Percentiles rank a stretch among this genome's conserved stretches.
These are phyloP conservation scores for Dothidotthia symphoricarpi DNA, from an alignment of 2,329 filamentous ascomycete species.

Conservation along the genomic window DNA sequence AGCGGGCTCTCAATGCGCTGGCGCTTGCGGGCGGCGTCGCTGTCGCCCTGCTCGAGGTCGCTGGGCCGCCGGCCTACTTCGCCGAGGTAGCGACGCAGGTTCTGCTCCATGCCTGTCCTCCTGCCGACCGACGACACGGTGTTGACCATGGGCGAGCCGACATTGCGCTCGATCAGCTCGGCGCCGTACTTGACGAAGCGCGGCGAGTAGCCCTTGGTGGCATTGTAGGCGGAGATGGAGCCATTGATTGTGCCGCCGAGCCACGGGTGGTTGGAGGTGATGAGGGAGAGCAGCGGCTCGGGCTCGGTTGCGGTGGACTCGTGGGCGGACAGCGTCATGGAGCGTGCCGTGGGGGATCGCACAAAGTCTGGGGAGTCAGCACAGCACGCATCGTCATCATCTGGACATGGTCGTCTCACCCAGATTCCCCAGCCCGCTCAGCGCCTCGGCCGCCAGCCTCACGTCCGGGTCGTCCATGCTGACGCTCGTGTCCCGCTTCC, in stretches of 20 bases:
- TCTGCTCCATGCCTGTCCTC: slow-evolving; percentile 82
- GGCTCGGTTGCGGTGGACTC: slow-evolving; percentile 52
- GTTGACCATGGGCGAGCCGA: slow-evolving; percentile 77
- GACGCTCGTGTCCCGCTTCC: slow-evolving; percentile 42
- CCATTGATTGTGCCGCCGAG: slow-evolving; percentile 81
- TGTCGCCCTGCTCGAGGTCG: slow-evolving; percentile 49
- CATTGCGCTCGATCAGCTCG: slow-evolving; percentile 84
- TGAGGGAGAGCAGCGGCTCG: slow-evolving; percentile 80
- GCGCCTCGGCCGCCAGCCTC: slow-evolving; percentile 50
- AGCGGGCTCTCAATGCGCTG: slow-evolving; percentile 45
- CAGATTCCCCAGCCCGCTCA: slow-evolving; percentile 51
- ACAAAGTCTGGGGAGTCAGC: slow-evolving; percentile 42
- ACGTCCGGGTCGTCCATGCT: slow-evolving; percentile 52
- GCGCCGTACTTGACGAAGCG: slow-evolving; percentile 82
- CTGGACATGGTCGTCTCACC: no score
- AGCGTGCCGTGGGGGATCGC: slow-evolving; percentile 41
- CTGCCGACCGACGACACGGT: slow-evolving; percentile 81
- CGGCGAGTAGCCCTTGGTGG: slow-evolving; percentile 86
- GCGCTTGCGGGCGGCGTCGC: slow-evolving; percentile 41
- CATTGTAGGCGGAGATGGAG: slow-evolving; percentile 80
- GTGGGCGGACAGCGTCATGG: slow-evolving; percentile 34
- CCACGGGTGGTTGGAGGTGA: slow-evolving; percentile 84
- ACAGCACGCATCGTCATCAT: no score
- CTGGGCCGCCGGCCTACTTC: slow-evolving; percentile 52
- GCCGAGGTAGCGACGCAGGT: slow-evolving; percentile 79